Evolutionary conservation across 2,329 filamentous ascomycete genomes (phyloP).

Genomic region (Aspergillus unguis): DNA sequence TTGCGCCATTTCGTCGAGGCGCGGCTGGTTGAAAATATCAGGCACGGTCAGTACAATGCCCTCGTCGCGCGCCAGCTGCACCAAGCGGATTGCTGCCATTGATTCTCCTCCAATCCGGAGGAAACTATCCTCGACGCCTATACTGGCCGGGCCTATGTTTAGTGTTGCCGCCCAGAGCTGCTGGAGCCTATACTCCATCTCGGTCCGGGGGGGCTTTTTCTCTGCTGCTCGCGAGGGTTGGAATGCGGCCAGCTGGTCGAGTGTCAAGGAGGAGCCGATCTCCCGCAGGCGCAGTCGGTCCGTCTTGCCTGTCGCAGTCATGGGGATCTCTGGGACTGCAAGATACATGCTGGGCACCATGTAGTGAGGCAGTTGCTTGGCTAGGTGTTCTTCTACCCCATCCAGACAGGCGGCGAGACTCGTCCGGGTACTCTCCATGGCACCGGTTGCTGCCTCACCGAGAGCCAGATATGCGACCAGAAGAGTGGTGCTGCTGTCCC

Average conservation of each 20-base stretch:
- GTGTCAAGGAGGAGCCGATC: neutral
- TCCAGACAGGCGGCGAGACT: too few species aligned
- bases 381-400: too few species aligned
- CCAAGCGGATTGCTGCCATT: slow-evolving; percentile 21
- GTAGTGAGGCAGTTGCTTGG: neutral
- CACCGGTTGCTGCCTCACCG: too few species aligned
- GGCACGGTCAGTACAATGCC: neutral
- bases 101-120: slow-evolving; percentile 31
- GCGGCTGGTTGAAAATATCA: neutral
- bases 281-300: neutral
- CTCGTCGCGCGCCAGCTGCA: neutral
- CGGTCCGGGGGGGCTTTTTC: neutral
- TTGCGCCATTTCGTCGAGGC: neutral
- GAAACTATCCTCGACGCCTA: slow-evolving; percentile 17
- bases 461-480: too few species aligned
- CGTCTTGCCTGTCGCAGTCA: neutral
- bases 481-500: neutral
- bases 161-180: slow-evolving; percentile 1
- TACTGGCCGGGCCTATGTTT: neutral
- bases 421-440: too few species aligned
- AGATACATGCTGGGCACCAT: neutral
- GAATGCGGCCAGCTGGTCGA: neutral
- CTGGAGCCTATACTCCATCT: neutral
- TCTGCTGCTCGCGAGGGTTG: neutral
- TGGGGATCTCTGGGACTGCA: neutral